phyloP scores from a whole-genome alignment of 495 filamentous ascomycete genomes.

The Xylona heveae region DNA sequence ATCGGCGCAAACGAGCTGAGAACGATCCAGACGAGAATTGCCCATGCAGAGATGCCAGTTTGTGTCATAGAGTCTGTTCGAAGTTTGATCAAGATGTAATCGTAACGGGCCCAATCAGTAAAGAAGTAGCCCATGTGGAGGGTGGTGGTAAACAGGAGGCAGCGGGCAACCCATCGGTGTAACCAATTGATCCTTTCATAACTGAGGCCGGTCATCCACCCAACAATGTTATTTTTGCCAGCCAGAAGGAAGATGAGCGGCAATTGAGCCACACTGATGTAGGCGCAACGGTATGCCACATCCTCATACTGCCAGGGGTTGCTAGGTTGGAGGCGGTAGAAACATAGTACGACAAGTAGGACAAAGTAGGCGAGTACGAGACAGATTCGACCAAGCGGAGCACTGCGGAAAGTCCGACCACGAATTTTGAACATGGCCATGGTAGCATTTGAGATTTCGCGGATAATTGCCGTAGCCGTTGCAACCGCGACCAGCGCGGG shows the following conservation, averaged over 20 bases:
- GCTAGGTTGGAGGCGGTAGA: constrained; percentile 18
- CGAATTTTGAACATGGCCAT: constrained; percentile 27
- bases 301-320: constrained; percentile 36
- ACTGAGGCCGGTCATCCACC: constrained; percentile 40
- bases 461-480: constrained; percentile 41
- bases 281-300: constrained; percentile 56
- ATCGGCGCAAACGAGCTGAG: constrained; percentile 47
- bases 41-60: constrained; percentile 56
- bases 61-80: constrained; percentile 39
- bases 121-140: constrained; percentile 60
- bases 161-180: constrained; percentile 61
- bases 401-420: constrained; percentile 23
- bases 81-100: constrained; percentile 40
- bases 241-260: constrained; percentile 62
- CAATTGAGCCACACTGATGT: constrained; percentile 60
- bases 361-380: constrained; percentile 31
- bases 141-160: constrained; percentile 49
- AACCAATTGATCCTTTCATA: constrained; percentile 70
- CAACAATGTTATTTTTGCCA: constrained; percentile 57
- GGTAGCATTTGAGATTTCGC: constrained; percentile 47
- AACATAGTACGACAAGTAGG: constrained; percentile 34
- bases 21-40: constrained; percentile 46
- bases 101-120: constrained; percentile 38
- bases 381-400: constrained; percentile 32
- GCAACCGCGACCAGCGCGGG: constrained; percentile 32